A percentile compares a stretch with the other conserved stretches of the same genome.
phyloP scores from a whole-genome alignment of 108 stramenopile genomes.

The Nitzschia sp. region DNA sequence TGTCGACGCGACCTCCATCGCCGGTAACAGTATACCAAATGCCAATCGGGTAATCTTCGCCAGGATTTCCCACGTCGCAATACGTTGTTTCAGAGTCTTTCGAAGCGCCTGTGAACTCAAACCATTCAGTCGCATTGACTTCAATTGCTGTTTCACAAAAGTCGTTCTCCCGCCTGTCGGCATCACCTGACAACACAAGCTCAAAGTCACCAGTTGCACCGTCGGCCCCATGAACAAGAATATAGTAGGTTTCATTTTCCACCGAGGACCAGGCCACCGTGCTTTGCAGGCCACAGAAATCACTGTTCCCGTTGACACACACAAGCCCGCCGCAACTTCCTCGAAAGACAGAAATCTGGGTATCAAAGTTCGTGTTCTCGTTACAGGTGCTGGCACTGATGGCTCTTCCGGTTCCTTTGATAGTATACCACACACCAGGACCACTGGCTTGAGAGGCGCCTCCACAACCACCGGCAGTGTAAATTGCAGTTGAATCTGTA shows the following conservation, averaged over 20 bases:
- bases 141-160: background rate
- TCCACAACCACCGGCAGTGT: conserved; percentile 7
- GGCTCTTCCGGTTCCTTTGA: conserved; percentile 1
- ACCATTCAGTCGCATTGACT: too few species aligned
- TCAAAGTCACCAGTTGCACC: background rate
- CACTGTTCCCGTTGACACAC: conserved; percentile 1
- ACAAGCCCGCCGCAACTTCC: background rate
- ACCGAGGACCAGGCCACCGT: conserved; percentile 5
- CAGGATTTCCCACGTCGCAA: too few species aligned
- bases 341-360: conserved; percentile 2
- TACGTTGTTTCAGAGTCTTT: too few species aligned
- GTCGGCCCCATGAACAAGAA: conserved; percentile 6
- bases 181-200: background rate
- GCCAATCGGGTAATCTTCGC: too few species aligned
- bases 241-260: background rate
- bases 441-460: background rate
- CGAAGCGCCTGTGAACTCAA: too few species aligned
- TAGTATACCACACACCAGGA: conserved; percentile 14
- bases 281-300: conserved; percentile 1
- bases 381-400: conserved; percentile 10
- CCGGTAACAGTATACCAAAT: too few species aligned
- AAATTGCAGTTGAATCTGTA: too few species aligned
- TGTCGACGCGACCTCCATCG: too few species aligned
- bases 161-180: background rate
- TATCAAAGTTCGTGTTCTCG: background rate